Evolutionary conservation across 208 protist species (phyloP), one percentile per base, ranked within the genome.

Genomic region (Wallacemonas sp.): DNA sequence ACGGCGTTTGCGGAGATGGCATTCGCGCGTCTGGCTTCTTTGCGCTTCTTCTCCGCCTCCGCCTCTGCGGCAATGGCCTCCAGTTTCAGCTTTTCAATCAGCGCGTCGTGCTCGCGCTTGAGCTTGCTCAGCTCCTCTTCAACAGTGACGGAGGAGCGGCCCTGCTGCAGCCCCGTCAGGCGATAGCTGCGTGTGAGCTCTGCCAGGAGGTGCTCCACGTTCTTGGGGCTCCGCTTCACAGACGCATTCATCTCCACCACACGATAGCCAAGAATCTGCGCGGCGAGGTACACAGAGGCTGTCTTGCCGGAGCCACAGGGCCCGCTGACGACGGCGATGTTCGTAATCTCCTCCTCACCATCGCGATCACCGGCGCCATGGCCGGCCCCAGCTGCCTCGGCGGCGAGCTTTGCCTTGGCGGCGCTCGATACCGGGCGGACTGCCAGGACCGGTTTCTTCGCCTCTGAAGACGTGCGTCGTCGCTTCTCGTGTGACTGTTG

Each of bases 181-280:
- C 85, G 79, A 44, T 85, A 44, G 57, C 89, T 94, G 48, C 79
- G 82, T 54, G 89, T 94, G 3, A 94, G 74, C 65, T 94, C 85
- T 14, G 89, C 84, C 14, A 94, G 68, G 1, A 94, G 77, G n/a
- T 75, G 80, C 45, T 89, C 83, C 52, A 94, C 78, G 50, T 74
- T 81, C 64, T 89, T 86, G 2, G 89, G 75, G 49, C 79, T 86
- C 16, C 89, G 82, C 55, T 74, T 68, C 44, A 89, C 75, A 26
- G 83, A 86, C 2, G 83, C 79, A 49, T 94, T 94, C 81, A 94
- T 86, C 70, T 94, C 89, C 32, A 94, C 84, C 36, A 94, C 89
- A 31, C 84, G 85, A 29, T 84, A 94, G 28, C 79, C 77, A 20
- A 92, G 82, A 38, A 92, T 71, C 26, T 81, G 71, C 14, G 89